These are phyloP conservation scores for Aureobasidium sp. DNA, from an alignment of 2,329 filamentous ascomycete species.

Conservation along the genomic window DNA sequence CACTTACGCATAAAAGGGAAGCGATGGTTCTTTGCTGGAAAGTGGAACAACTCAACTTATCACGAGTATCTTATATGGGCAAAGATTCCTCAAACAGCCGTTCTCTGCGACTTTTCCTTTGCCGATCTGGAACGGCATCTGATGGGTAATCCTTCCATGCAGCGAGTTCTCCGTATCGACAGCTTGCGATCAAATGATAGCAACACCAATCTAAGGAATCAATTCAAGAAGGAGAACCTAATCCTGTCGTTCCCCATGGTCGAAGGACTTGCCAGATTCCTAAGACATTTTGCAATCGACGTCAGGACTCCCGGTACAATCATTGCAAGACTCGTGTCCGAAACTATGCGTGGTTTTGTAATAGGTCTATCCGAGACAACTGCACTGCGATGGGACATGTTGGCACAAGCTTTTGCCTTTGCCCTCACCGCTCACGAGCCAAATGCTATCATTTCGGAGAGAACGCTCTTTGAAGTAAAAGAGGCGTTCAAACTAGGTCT, in stretches of 20 bases:
- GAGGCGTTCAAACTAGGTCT: not conserved
- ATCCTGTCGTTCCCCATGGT: not conserved
- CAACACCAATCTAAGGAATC: too few relatives aligned
- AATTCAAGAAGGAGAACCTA: not conserved
- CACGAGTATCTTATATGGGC: conserved; percentile 5
- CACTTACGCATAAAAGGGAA: not conserved
- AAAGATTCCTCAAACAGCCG: not conserved
- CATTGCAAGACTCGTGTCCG: not conserved
- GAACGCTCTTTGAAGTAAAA: not conserved
- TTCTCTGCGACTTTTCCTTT: not conserved
- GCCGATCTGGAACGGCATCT: not conserved
- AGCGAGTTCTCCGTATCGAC: not conserved
- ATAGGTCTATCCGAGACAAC: not conserved
- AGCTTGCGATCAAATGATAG: not conserved
- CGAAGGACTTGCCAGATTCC: not conserved
- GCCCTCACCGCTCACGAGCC: not conserved
- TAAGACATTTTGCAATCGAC: not conserved
- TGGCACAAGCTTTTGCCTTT: not conserved
- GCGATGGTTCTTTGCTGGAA: not conserved
- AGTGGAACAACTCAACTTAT: not conserved
- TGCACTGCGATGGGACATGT: not conserved
- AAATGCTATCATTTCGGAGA: not conserved
- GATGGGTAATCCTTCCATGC: not conserved
- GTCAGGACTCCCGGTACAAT: not conserved
- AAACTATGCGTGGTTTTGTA: not conserved